Base-by-base conservation (phyloP, 352 stramenopile genomes). In the Hyaloperonospora arabidopsidis region DNA sequence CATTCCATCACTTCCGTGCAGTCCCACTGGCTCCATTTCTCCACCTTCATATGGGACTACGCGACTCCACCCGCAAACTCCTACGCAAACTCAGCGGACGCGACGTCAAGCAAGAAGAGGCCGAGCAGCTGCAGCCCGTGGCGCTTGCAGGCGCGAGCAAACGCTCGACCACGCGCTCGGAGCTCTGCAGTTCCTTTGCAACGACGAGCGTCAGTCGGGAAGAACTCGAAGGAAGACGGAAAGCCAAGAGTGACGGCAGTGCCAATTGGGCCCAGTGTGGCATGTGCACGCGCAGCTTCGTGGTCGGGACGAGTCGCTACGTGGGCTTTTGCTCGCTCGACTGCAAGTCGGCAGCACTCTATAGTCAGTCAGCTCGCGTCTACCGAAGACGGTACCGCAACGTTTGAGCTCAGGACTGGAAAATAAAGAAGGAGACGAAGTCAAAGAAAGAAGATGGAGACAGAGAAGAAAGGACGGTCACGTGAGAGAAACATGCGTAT, bases 261-360 rank as follows among this genome's bases (percentile, higher is more conserved):
- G 54, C 63, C 22, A 52, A 54, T 11, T 86, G 68, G 68, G 54
- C 62, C 36, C 63, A 74, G 50, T 89, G 79, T 52, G 67, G 64
- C 35, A 77, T 74, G 63, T 89, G 79, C 46, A 65, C 66, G 35
- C 76, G 79, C 51, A 79, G 59, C 51, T 89, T 89, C 49, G 67
- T 83, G 45, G 59, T 45, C 2, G 57, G 55, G 22, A 68, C 76
- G 23, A 87, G 72, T 63, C 64, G 61, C 45, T 87, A 79, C 63
- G 55, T 58, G 23, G 60, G 68, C 57, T 84, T 81, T 49, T 89
- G 79, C 59, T 89, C 79, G 59, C 52, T 87, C 32, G 79, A 89
- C 65, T 89, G 79, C 69, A 89, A 84, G 66, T 86, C 79, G 22
- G 73, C 77, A 18, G 74, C 79, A 56, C 59, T 80, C 45, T 80